Conservation (phyloP, 192 early-diverging fungal genomes). For the Coemansia sp. region DNA sequence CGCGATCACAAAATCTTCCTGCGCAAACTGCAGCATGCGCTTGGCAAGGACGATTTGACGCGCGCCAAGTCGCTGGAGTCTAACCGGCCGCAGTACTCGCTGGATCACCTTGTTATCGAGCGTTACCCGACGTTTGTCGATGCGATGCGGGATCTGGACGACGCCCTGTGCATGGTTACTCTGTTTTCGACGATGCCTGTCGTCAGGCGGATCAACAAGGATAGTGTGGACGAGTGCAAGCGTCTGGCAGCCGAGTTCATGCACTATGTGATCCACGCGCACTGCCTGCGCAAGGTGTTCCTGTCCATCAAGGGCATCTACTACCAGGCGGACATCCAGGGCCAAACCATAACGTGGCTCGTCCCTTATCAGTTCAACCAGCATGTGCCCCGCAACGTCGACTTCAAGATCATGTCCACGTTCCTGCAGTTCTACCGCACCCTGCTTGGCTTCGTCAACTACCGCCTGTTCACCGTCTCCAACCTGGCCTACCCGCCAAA, state of each 20-base stretch:
- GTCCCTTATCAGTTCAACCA: conserved; percentile 95
- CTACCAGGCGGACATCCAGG: conserved; percentile 97
- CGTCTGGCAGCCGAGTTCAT: conserved; percentile 89
- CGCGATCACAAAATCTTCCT: conserved; percentile 88
- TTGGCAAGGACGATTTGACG: conserved; percentile 77
- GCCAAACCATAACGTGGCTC: conserved; percentile 91
- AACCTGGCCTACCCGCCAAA: conserved; percentile 92
- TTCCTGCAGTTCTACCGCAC: conserved; percentile 97
- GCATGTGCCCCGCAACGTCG: conserved; percentile 84
- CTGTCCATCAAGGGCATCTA: conserved; percentile 99
- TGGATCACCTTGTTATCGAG: conserved; percentile 95
- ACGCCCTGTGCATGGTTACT: conserved; percentile 96
- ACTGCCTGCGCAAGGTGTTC: conserved; percentile 84
- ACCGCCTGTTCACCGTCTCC: conserved; percentile 80
- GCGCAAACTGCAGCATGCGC: conserved; percentile 82
- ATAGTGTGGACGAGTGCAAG: conserved; percentile 73
- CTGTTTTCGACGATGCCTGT: conserved; percentile 90
- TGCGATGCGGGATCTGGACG: conserved; percentile 93
- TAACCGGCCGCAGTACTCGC: conserved; percentile 77
- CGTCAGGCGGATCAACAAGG: conserved; percentile 59
- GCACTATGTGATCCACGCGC: conserved; percentile 80
- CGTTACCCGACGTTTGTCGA: conserved; percentile 93
- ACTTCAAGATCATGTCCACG: conserved; percentile 95
- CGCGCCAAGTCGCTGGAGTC: conserved; percentile 74
- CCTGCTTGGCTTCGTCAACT: conserved; percentile 92